Base-by-base conservation (phyloP, 2,329 filamentous ascomycete species). In the Hypoxylon sp. region DNA sequence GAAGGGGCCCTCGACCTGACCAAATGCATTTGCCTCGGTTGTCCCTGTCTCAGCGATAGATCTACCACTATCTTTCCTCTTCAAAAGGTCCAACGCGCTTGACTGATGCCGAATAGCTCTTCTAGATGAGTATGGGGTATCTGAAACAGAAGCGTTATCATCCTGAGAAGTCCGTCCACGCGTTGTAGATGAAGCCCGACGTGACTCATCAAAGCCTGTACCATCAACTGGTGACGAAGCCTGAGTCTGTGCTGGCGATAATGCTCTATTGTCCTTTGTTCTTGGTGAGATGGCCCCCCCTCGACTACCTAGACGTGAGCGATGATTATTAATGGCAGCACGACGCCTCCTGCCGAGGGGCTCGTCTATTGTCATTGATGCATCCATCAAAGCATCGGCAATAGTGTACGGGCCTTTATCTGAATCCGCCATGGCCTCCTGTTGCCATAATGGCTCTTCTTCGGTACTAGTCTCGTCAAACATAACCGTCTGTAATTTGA, bases 371-470 rank as follows among this genome's bases (percentile, higher is more conserved):
- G 92, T 94, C 82, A 93, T 95, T 0, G 94, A 97, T 6, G 96
- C 96, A 79, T 98, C 96, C 31, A 97, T 85, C 14, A 98, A 84
- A 5, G 96, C 96, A 80, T 98, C 95, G 2, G 93, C 90, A 72
- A 98, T 96, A 0, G 94, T 97, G 73, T 93, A 92, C 4, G 89
- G 87, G 8, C 81, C 83, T 65, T 77, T 84, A 64, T 65, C 78
- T 69, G 42, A 61, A 60, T 78, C 77, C 10, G 80, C 70, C 31
- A 44, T 20, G 14, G 81, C 80, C 68, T 82, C 74, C 27, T 75
- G 66, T 67, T 77, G 68, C 72, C 77, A 76, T 11, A 75, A 62
- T 1, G 79, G 77, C 50, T 82, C 81, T 22, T 83, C 84, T 8
- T 89, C 81, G 7, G 88, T 83, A 44, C 85, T 86, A 42, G 89